Conservation (phyloP, 306 rosid species). For the Gynostemma pentaphyllum region DNA sequence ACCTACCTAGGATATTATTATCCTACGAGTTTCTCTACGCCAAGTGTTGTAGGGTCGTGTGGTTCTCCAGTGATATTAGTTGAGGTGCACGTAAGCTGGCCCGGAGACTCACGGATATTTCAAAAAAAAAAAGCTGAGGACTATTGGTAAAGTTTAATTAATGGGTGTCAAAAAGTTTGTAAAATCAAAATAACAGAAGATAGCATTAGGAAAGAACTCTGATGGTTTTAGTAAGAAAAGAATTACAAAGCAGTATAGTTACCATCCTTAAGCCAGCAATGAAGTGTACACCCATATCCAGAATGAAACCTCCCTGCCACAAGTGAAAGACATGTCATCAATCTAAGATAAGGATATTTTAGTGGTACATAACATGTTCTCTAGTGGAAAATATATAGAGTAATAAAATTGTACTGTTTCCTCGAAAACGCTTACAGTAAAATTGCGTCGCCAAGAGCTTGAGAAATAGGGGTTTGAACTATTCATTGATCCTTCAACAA, state of each 20-base stretch:
- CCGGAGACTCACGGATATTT: no score
- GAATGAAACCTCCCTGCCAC: constrained; percentile 92
- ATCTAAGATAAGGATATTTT: constrained; percentile 6
- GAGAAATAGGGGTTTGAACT: constrained; percentile 88
- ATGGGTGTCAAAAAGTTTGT: background rate
- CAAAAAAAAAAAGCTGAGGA: background rate
- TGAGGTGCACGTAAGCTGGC: no score
- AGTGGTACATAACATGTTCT: background rate
- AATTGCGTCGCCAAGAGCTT: constrained; percentile 90
- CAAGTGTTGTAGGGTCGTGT: no score
- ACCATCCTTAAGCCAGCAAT: constrained; percentile 93
- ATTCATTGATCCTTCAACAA: constrained; percentile 96
- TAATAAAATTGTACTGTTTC: background rate
- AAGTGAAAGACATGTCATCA: constrained; percentile 15
- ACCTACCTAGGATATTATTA: no score
- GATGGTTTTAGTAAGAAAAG: background rate
- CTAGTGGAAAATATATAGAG: background rate
- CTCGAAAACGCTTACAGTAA: constrained; percentile 38
- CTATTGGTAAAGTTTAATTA: background rate
- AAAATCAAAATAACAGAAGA: background rate
- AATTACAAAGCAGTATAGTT: constrained; percentile 19
- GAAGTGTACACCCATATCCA: constrained; percentile 94
- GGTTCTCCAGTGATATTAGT: no score
- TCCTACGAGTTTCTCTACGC: no score
- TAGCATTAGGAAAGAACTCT: background rate